Base-by-base conservation (phyloP, 192 early-diverging fungal genomes). In the Umbelopsis sp. region DNA sequence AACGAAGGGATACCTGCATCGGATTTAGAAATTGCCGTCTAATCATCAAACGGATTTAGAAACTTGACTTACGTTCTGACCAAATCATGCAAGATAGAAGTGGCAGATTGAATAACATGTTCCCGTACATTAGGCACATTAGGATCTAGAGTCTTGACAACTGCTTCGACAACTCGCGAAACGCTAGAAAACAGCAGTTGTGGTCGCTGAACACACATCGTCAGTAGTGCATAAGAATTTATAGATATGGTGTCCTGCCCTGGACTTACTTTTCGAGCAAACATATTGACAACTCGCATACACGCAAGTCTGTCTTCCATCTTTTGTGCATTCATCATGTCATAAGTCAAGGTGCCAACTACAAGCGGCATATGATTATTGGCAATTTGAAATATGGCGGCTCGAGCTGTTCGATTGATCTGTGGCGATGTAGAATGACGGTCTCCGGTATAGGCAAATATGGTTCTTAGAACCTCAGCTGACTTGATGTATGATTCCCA, bases 141-240 rank as follows among this genome's bases (percentile, higher is more conserved):
- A 0, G 94, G 94, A 74, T 95, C 93, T 27, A 95, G 71, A 33
- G 89, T 88, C 68, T 92, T 94, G 0, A 95, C 93, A 51, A 95
- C 90, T 0, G 90, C 87, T 66, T 93, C 94, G 2, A 89, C 81
- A 23, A 95, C 84, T 3, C 77, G 72, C 6, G 88, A 72, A 8
- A 94, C 73, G 73, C 86, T 82, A 1, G 80, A 71, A 74, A 90
- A 86, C 0, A 94, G 69, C 8, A 95, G 52, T 7, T 83, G 30
- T 1, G 94, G 93, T 76, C 88, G 88, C 90, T 94, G 27, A 71
- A 12, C 15, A 21, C 5, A 15, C 13, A 23, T 67, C 7, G 30
- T 13, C 55, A 48, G 30, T 15, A 35, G 12, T 11, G 49, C 65
- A 53, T 5, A 65, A 0, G 3, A 6, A 15, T 52, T 15, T 48